phyloP scores from a whole-genome alignment of 1,284 basidiomycete species.

The Psilocybe mexicana region DNA sequence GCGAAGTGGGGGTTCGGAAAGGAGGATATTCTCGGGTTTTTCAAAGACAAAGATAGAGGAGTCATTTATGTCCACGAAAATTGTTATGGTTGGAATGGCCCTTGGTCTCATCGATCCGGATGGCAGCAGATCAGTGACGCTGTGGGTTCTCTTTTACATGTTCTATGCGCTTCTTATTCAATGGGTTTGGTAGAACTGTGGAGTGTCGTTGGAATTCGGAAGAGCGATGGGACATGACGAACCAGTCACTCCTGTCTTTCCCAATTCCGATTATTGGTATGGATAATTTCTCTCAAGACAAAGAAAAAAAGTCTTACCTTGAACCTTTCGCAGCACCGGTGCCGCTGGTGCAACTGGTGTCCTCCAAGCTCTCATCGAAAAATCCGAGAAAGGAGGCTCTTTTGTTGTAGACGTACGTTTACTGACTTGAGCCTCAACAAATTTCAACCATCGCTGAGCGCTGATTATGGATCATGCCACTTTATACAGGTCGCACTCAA shows the following conservation, averaged over 20 bases:
- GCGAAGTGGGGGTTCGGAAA: slow-evolving; percentile 31
- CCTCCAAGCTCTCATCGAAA: slow-evolving; percentile 20
- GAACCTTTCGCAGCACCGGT: slow-evolving; percentile 16
- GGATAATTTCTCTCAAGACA: not conserved
- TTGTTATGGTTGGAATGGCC: slow-evolving; percentile 29
- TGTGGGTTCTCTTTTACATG: slow-evolving; percentile 5
- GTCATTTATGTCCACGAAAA: slow-evolving; percentile 31
- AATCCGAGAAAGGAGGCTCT: slow-evolving; percentile 21
- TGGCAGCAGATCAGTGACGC: slow-evolving; percentile 26
- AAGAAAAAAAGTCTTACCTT: not conserved
- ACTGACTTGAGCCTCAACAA: not conserved
- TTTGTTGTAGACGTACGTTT: slow-evolving; percentile 21
- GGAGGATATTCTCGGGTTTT: slow-evolving; percentile 26
- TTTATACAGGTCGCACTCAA: slow-evolving; percentile 19
- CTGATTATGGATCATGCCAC: too few species aligned
- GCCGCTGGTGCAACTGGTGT: slow-evolving; percentile 19
- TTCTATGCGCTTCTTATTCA: not conserved
- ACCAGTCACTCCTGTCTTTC: slow-evolving; percentile 21
- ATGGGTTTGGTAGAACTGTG: slow-evolving; percentile 14
- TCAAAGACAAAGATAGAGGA: slow-evolving; percentile 23
- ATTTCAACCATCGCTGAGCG: not conserved
- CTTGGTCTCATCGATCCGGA: slow-evolving; percentile 20
- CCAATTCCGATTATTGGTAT: slow-evolving; percentile 22
- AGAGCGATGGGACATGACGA: slow-evolving; percentile 22
- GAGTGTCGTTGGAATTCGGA: slow-evolving; percentile 21